Base-by-base conservation (phyloP, 1,284 basidiomycete genomes). In the Apiotrichum gamsii region DNA sequence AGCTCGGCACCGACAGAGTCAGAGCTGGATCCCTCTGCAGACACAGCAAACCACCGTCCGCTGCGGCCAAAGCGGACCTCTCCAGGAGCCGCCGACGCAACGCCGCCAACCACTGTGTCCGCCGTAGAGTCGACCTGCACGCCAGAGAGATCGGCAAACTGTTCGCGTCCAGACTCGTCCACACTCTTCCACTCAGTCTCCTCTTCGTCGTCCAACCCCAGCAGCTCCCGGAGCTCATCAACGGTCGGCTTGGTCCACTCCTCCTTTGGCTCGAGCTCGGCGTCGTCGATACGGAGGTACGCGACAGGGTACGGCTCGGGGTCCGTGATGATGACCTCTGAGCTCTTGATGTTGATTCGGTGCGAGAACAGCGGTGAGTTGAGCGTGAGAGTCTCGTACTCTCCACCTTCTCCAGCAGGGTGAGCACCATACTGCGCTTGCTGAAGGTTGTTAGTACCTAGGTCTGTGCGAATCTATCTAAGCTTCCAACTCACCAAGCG, bases 401-500 rank as follows among this genome's bases (percentile, higher is more conserved):
- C 95, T 2, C 95, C 95, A 3, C 95, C 95, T 73, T 99, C 95
- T 4, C 95, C 95, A 54, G 93, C 96, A 1, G 95, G 80, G 69
- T 99, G 95, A 0, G 87, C 84, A 0, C 91, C 91, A 62, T 94
- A 99, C 35, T 82, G 72, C 4, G 73, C 62, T 67, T 93, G 86
- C 87, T 91, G 56, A 3, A 35, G 8, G 39, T 44, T 36, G n/a
- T n/a, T n/a, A n/a, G n/a, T n/a, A n/a, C n/a, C n/a, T n/a, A n/a
- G n/a, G n/a, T n/a, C n/a, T n/a, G n/a, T n/a, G n/a, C n/a, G n/a
- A n/a, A n/a, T n/a, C n/a, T n/a, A n/a, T n/a, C n/a, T n/a, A n/a
- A 41, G 45, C 24, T 40, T 6, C 3, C 8, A 18, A 64, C 79
- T 60, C 52, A 89, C 90, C 56, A 99, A 76, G 52, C 80, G 83